These are phyloP conservation scores for Plasmodium chabaudi DNA, from an alignment of 169 alveolate genomes.

Conservation along the genomic window DNA sequence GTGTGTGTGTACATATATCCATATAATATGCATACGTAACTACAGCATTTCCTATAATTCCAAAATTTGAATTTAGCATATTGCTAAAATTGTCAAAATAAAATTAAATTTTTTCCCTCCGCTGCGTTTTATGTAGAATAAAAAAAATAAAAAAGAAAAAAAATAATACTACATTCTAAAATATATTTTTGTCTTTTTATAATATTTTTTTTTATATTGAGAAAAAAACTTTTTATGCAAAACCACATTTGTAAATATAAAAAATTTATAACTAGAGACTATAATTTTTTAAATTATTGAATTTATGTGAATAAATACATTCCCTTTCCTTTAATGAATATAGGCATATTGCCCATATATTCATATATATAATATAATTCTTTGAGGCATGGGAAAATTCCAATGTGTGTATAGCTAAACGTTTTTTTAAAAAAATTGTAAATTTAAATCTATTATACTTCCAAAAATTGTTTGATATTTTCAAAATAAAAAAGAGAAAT, in stretches of 20 bases:
- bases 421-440: neutral
- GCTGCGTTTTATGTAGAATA: neutral
- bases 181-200: neutral
- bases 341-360: conserved; percentile 4
- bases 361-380: neutral
- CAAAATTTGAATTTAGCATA: neutral
- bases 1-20: too few relatives aligned
- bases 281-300: conserved; percentile 3
- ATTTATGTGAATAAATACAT: neutral
- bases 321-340: neutral
- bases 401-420: neutral
- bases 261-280: neutral
- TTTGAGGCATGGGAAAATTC: neutral
- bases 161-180: neutral
- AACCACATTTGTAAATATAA: neutral
- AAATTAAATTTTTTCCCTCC: neutral
- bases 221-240: neutral
- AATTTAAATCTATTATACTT: neutral
- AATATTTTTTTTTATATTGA: neutral
- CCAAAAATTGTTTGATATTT: neutral
- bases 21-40: too few relatives aligned
- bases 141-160: conserved; percentile 1
- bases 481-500: conserved; percentile 1
- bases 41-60: too few relatives aligned
- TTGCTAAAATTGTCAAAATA: conserved; percentile 4